Evolutionary conservation across 164 flowering plant genomes (phyloP).

Genomic region (Nymphaea thermarum): DNA sequence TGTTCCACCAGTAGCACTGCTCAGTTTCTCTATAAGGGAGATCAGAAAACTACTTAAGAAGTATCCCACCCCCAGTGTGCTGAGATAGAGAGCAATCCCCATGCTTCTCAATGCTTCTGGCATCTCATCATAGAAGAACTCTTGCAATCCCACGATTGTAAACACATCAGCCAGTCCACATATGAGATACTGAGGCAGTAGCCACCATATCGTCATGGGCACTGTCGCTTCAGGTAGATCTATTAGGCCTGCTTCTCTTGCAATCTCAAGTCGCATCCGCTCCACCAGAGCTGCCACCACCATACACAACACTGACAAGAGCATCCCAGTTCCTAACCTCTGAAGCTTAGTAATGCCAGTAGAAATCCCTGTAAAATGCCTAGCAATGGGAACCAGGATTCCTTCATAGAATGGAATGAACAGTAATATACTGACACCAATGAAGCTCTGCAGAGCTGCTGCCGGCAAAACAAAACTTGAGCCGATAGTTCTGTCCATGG

Average conservation of each 20-base stretch:
- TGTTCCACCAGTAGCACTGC: background rate
- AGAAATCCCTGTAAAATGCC: background rate
- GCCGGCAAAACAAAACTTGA: conserved; percentile 1
- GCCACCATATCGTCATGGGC: conserved; percentile 7
- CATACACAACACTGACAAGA: conserved; percentile 1
- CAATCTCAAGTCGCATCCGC: conserved; percentile 3
- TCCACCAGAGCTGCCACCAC: conserved; percentile 10
- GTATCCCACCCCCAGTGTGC: conserved; percentile 5
- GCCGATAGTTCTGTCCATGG: conserved; percentile 4
- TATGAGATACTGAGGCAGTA: conserved; percentile 5
- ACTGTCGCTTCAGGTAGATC: background rate
- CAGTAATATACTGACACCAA: background rate
- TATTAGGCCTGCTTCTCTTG: background rate
- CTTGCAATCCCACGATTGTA: conserved; percentile 7
- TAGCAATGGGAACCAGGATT: background rate
- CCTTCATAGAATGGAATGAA: conserved; percentile 3
- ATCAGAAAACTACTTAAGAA: conserved; percentile 4
- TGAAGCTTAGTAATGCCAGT: conserved; percentile 3
- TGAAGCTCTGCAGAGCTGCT: conserved; percentile 1
- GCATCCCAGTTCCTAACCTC: conserved; percentile 2
- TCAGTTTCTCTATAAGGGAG: background rate
- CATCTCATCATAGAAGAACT: conserved; percentile 10
- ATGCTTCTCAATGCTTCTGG: conserved; percentile 6
- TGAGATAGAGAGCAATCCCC: conserved; percentile 6
- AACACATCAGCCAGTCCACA: conserved; percentile 5